Evolutionary conservation across 306 rosid species (phyloP).

Genomic region (Begonia loranthoides): DNA sequence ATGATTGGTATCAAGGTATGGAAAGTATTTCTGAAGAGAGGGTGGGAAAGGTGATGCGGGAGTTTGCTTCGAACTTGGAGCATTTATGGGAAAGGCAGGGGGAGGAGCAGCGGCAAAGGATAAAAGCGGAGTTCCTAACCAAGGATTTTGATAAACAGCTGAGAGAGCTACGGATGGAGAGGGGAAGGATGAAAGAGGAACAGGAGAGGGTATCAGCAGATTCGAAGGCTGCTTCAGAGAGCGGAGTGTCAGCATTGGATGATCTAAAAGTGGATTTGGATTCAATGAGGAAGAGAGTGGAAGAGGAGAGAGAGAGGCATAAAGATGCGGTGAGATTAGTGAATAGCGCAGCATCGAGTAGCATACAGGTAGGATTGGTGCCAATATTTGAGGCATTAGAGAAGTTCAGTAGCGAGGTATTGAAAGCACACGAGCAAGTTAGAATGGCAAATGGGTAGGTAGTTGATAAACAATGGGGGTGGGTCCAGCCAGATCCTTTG

Average conservation of each 20-base stretch:
- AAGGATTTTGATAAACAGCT: constrained; percentile 72
- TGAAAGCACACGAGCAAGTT: constrained; percentile 77
- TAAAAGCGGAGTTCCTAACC: constrained; percentile 57
- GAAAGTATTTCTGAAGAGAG: constrained; percentile 53
- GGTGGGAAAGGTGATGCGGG: constrained; percentile 62
- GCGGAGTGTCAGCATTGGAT: constrained; percentile 74
- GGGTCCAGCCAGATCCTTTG: too few species aligned
- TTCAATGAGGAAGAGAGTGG: constrained; percentile 54
- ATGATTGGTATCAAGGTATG: constrained; percentile 96
- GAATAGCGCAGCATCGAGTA: constrained; percentile 61
- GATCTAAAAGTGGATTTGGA: constrained; percentile 85
- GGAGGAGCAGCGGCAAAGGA: constrained; percentile 69
- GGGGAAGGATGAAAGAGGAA: constrained; percentile 32
- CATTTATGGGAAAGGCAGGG: constrained; percentile 88
- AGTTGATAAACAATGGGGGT: too few species aligned
- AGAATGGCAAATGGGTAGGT: constrained; percentile 15
- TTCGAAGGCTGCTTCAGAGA: constrained; percentile 43
- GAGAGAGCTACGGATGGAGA: constrained; percentile 43
- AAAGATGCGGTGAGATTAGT: constrained; percentile 63
- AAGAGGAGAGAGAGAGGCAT: constrained; percentile 72
- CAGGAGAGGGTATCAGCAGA: constrained; percentile 28
- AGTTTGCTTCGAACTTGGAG: constrained; percentile 61
- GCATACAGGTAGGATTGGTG: constrained; percentile 67
- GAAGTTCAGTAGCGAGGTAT: constrained; percentile 65
- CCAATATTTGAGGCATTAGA: constrained; percentile 84